Base-by-base conservation (phyloP, 2,329 filamentous ascomycete species). In the Penicillium sp. region DNA sequence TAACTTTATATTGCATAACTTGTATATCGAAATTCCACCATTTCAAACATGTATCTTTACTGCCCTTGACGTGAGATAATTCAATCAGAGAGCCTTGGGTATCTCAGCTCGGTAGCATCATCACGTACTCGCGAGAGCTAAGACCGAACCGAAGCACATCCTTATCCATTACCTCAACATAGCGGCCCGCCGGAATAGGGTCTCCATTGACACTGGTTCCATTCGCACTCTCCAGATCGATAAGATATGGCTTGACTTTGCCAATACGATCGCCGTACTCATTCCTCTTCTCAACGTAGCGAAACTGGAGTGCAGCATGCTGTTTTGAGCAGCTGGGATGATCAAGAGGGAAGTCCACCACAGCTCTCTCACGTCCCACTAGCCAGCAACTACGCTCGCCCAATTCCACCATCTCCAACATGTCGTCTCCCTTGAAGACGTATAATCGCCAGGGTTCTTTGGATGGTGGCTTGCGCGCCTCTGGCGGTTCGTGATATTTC, bases 291-390 rank as follows among this genome's bases (percentile, higher is more conserved):
- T 91, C 89, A 18, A 89, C 85, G 69, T 91, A 87, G 33, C 94
- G 86, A 68, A 99, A 99, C 71, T 99, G 94, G 39, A 99, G 83
- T 8, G 92, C 94, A 1, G 93, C 93, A 72, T 99, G 94, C 75
- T 99, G 94, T 74, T 95, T 95, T 71, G 91, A 96, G 67, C 92
- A 87, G 73, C 91, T 97, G 1, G 92, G 92, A 70, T 99, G 93
- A 68, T 96, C 91, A 7, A 95, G 84, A 2, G 85, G 79, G 53
- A 96, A 79, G 70, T 99, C 94, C 2, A 90, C 91, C 3, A 99
- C 88, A 5, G 87, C 78, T 49, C 83, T 73, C 65, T 97, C 92
- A 43, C 92, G 83, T 0, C 94, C 94, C 8, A 97, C 78, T 21
- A 99, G 79, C 94, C 94, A 99, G 77, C 91, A 96, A 67, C 88